Evolutionary conservation across 2,329 filamentous ascomycete genomes (phyloP).

Genomic region (Xylaria sp.): DNA sequence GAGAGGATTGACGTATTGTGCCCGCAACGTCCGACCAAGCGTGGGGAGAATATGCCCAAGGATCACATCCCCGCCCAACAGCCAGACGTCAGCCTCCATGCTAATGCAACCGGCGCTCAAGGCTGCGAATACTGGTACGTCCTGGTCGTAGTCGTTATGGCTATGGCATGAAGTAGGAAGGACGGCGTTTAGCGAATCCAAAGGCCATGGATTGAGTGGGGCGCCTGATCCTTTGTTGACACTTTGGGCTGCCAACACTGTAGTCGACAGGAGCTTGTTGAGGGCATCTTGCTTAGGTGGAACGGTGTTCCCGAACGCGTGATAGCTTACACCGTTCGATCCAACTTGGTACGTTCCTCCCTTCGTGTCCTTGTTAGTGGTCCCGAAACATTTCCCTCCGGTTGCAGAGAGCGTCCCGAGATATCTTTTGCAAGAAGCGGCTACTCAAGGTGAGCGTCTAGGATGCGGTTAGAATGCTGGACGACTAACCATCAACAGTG

Average conservation of each 20-base stretch:
- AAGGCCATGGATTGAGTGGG: conserved; percentile 38
- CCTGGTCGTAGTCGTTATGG: conserved; percentile 39
- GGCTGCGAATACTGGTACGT: conserved; percentile 36
- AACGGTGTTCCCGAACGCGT: conserved; percentile 34
- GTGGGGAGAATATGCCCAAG: conserved; percentile 36
- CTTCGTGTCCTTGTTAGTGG: conserved; percentile 37
- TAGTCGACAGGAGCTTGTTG: conserved; percentile 33
- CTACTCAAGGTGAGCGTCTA: conserved; percentile 28
- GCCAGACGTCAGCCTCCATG: conserved; percentile 39
- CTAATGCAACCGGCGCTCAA: conserved; percentile 39
- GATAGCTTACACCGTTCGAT: conserved; percentile 37
- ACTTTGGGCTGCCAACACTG: conserved; percentile 30
- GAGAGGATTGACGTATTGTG: conserved; percentile 38
- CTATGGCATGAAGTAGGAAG: conserved; percentile 37
- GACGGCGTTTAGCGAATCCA: conserved; percentile 35
- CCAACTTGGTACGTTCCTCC: conserved; percentile 41
- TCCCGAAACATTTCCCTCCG: conserved; percentile 34
- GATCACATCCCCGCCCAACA: conserved; percentile 31
- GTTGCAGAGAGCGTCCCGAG: conserved; percentile 33
- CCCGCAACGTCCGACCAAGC: conserved; percentile 33
- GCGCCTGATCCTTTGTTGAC: conserved; percentile 35
- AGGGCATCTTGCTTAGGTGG: conserved; percentile 37
- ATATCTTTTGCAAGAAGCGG: conserved; percentile 34
- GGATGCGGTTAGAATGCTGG: neutral
- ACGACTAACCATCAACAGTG: conserved; percentile 35